A percentile compares a stretch with the other conserved stretches of the same genome.
Evolutionary conservation across 176 grass and related monocot genomes (phyloP).

Genomic region (Otatea glauca): DNA sequence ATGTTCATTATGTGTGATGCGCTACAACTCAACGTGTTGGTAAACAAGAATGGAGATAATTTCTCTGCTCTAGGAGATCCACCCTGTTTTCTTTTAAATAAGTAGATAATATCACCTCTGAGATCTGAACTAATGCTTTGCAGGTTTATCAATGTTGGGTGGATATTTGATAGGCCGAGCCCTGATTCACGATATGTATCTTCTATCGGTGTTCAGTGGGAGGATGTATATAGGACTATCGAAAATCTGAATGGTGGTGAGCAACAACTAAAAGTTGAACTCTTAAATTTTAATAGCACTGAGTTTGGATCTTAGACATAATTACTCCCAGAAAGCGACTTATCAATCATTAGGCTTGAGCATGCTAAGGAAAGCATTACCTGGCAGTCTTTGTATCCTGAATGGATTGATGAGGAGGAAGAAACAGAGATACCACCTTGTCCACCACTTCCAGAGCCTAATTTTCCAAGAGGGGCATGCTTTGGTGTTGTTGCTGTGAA

Average conservation of each 20-base stretch:
- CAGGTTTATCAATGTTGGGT: conserved; percentile 81
- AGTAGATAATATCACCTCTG: too few relatives aligned
- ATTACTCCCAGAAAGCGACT: conserved; percentile 67
- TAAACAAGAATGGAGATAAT: too few relatives aligned
- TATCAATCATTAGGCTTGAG: conserved; percentile 65
- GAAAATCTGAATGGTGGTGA: conserved; percentile 54
- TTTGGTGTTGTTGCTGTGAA: conserved; percentile 89
- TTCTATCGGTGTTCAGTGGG: conserved; percentile 62
- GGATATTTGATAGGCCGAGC: conserved; percentile 73
- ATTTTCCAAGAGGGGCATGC: conserved; percentile 42
- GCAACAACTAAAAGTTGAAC: conserved; percentile 61
- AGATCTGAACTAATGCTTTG: too few relatives aligned
- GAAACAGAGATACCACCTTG: conserved; percentile 83
- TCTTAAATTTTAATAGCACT: conserved; percentile 82
- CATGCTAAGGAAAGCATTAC: conserved; percentile 70
- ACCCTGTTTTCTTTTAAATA: too few relatives aligned
- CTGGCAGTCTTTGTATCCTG: conserved; percentile 80
- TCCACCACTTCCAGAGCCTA: conserved; percentile 65
- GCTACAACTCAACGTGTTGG: too few relatives aligned
- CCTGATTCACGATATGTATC: conserved; percentile 79
- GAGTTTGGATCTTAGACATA: conserved; percentile 67
- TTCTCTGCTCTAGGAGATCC: too few relatives aligned
- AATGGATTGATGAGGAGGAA: conserved; percentile 99
- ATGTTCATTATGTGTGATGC: too few relatives aligned
- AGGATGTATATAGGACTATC: conserved; percentile 54